These are phyloP conservation scores for Pythium rhizo-oryzae DNA, from an alignment of 352 stramenopile species.

Conservation along the genomic window DNA sequence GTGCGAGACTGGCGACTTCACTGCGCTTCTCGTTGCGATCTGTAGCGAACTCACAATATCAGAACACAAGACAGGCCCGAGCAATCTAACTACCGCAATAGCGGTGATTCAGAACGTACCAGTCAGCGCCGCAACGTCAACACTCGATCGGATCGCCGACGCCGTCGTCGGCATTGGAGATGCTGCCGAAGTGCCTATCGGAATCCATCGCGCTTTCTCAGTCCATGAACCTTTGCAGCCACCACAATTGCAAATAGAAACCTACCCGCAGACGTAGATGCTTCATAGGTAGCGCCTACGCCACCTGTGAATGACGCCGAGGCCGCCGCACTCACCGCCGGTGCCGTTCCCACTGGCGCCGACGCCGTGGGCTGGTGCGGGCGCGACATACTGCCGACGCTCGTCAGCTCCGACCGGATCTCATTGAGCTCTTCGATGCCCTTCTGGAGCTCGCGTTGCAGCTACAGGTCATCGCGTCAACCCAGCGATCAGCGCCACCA, in stretches of 20 bases:
- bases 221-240: too few species aligned
- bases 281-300: not conserved
- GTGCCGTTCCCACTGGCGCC: not conserved
- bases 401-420: conserved; percentile 77
- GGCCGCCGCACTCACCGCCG: conserved; percentile 4
- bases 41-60: not conserved
- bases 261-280: not conserved
- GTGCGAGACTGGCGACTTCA: conserved; percentile 56
- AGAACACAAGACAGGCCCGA: too few species aligned
- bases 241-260: too few species aligned
- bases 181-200: conserved; percentile 1
- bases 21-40: conserved; percentile 25
- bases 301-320: conserved; percentile 3
- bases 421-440: conserved; percentile 82
- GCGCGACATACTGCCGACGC: conserved; percentile 61
- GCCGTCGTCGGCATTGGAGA: conserved; percentile 1
- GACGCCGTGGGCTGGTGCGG: conserved; percentile 44
- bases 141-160: conserved; percentile 13
- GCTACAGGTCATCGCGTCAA: conserved; percentile 19
- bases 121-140: conserved; percentile 24
- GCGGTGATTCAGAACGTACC: not conserved
- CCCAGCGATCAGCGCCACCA: not conserved
- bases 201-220: not conserved
- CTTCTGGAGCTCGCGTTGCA: conserved; percentile 78
- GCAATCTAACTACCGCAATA: too few species aligned